Evolutionary conservation across 768 basidiomycete genomes (phyloP).

Genomic region (Porpolomopsis calyptriformis): DNA sequence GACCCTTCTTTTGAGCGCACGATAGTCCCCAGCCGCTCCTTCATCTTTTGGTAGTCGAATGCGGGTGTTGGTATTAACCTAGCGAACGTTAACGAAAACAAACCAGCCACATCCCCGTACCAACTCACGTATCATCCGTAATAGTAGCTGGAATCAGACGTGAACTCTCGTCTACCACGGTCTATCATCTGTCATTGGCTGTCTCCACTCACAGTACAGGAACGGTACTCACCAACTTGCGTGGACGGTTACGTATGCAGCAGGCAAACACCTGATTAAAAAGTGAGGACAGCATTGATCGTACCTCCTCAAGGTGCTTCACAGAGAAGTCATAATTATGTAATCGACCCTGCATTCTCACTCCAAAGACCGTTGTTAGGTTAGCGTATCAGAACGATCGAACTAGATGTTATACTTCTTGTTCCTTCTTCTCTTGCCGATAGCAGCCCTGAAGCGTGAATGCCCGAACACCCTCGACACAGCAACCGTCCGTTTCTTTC

Average conservation of each 20-base stretch:
- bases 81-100: no score
- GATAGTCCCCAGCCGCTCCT: slow-evolving; percentile 44
- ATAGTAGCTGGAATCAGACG: slow-evolving; percentile 24
- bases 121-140: slow-evolving; percentile 19
- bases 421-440: no score
- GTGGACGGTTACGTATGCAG: background rate
- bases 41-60: slow-evolving; percentile 41
- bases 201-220: background rate
- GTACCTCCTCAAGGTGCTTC: background rate
- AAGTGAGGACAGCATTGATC: slow-evolving; percentile 3
- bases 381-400: no score
- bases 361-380: no score
- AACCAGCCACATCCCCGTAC: no score
- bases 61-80: no score
- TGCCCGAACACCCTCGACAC: no score
- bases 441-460: no score
- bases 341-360: no score
- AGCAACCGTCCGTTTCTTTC: no score
- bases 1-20: slow-evolving; percentile 55
- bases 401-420: no score
- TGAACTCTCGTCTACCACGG: slow-evolving; percentile 18
- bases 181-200: background rate
- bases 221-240: background rate
- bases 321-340: background rate
- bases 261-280: slow-evolving; percentile 1